Evolutionary conservation across 768 basidiomycete species (phyloP), one percentile per base, ranked within the genome.

Genomic region (Boletus rubroflammeus): DNA sequence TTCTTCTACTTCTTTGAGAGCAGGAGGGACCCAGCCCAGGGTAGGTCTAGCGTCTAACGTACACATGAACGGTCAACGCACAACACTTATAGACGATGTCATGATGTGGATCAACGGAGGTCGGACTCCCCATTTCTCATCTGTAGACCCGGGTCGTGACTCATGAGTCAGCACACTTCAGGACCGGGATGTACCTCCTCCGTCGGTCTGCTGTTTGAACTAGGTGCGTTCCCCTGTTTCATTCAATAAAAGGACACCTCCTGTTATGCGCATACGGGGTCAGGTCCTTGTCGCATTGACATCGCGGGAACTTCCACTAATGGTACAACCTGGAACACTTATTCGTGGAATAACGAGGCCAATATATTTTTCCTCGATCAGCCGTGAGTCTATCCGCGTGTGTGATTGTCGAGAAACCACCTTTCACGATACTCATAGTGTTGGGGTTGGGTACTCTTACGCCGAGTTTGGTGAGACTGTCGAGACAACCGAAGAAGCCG

Each of bases 401-500:
- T 29, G 1, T 34, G 6, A 28, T 36, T 19, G 31, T 31, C 10
- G 19, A 38, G 26, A 40, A 26, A 34, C 39, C 36, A 53, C 13
- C 8, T 35, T 23, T 46, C 31, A 49, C 6, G 21, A 19, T 44
- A 3, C 55, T 15, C 32, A 14, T 46, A 84, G 83, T 21, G 83
- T 85, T 23, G 84, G 83, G 3, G 86, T 87, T 6, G 87, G 86
- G 1, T 89, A 84, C 65, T 86, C 83, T 2, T 87, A 86, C 54
- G 82, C 84, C 3, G 85, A 88, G 57, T 81, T 78, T 55, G 85
- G 83, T 3, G 81, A 88, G 70, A 81, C 76, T 1, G 75, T 89
- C 17, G 82, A 81, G 53, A 90, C 86, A 0, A 88, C 90, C 0
- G 89, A 92, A 68, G 84, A 84, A n/a, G 90, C 90, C 0, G 86